phyloP scores from a whole-genome alignment of 1,284 basidiomycete genomes.

The Fomitopsis betulina region DNA sequence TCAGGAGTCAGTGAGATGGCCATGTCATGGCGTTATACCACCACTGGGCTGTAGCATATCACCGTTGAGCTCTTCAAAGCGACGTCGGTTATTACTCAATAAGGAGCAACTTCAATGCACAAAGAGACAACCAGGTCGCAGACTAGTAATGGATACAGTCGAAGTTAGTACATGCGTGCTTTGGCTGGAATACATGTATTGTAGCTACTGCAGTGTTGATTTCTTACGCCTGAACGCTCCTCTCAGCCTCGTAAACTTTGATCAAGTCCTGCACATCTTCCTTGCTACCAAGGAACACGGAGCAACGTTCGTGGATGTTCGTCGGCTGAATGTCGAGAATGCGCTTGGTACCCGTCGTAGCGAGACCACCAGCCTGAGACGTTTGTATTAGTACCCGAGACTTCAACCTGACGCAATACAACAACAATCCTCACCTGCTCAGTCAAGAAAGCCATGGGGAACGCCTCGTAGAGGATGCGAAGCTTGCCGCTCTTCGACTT shows the following conservation, averaged over 20 bases:
- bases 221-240: constrained; percentile 8
- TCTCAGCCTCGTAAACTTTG: constrained; percentile 63
- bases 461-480: constrained; percentile 94
- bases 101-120: no score
- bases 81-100: no score
- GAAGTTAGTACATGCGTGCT: not conserved
- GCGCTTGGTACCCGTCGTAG: constrained; percentile 89
- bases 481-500: constrained; percentile 97
- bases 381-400: not conserved
- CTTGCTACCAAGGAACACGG: constrained; percentile 92
- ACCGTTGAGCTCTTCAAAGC: no score
- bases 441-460: constrained; percentile 98
- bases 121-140: not conserved
- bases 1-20: no score
- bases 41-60: no score
- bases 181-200: not conserved
- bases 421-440: constrained; percentile 84
- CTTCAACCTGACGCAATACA: not conserved
- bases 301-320: constrained; percentile 87
- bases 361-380: constrained; percentile 86
- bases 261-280: constrained; percentile 92
- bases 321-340: constrained; percentile 93
- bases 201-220: not conserved
- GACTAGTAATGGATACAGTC: not conserved
- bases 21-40: not conserved